Evolutionary conservation across 1,139 yeast species (phyloP).

Genomic region (Sugiyamaella pinicola): DNA sequence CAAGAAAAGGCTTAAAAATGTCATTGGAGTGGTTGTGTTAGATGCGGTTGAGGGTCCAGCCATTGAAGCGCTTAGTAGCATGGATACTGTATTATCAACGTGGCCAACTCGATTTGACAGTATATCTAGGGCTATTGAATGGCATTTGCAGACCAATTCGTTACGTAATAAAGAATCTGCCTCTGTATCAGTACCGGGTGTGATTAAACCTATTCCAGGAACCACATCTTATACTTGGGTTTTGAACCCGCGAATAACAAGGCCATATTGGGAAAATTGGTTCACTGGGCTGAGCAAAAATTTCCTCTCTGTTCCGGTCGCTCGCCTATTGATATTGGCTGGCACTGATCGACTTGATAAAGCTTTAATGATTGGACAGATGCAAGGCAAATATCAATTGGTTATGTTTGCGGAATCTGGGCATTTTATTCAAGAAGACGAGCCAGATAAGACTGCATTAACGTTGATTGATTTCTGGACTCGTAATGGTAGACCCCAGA

Average conservation of each 20-base stretch:
- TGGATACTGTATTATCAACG: conserved; percentile 62
- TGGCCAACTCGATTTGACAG: conserved; percentile 63
- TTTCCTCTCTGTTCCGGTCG: conserved; percentile 58
- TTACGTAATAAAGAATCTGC: conserved; percentile 67
- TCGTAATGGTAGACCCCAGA: conserved; percentile 48
- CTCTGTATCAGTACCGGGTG: conserved; percentile 70
- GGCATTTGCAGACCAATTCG: conserved; percentile 65
- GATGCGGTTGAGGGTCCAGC: conserved; percentile 97
- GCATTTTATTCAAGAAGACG: conserved; percentile 91
- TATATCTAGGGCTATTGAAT: conserved; percentile 66
- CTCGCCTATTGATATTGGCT: conserved; percentile 78
- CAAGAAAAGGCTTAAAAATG: conserved; percentile 22
- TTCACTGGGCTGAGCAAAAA: conserved; percentile 66
- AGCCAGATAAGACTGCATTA: conserved; percentile 64
- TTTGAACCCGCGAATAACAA: conserved; percentile 61
- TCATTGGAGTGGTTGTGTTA: conserved; percentile 68
- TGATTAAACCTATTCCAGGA: conserved; percentile 19
- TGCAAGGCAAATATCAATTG: conserved; percentile 89
- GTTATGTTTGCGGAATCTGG: conserved; percentile 82
- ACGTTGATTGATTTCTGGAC: conserved; percentile 54
- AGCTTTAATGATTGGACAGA: conserved; percentile 85
- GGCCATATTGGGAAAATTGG: conserved; percentile 81
- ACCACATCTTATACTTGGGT: conserved; percentile 51
- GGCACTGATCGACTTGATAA: conserved; percentile 90
- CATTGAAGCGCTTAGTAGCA: conserved; percentile 61